Conservation (phyloP, 192 early-diverging fungal species). For the Backusella parvicylindrica region DNA sequence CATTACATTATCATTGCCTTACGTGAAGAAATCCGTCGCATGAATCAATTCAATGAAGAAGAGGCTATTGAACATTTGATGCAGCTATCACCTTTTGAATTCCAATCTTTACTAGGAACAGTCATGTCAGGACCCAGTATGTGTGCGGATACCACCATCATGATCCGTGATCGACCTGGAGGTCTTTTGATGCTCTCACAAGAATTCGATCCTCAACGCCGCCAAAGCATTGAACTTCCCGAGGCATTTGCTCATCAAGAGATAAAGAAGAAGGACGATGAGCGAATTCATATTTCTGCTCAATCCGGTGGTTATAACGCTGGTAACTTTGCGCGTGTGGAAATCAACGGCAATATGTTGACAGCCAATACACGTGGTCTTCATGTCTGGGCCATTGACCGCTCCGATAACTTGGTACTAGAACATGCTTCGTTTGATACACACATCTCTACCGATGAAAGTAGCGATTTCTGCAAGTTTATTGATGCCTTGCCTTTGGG, state of each 20-base stretch:
- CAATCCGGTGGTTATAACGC: conserved; percentile 72
- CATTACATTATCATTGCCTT: conserved; percentile 84
- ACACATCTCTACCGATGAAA: conserved; percentile 56
- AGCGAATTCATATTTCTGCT: conserved; percentile 40
- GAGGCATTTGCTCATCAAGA: neutral
- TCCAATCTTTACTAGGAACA: conserved; percentile 70
- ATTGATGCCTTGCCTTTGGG: conserved; percentile 63
- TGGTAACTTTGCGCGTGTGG: conserved; percentile 72
- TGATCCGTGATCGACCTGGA: conserved; percentile 40
- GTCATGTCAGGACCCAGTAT: conserved; percentile 63
- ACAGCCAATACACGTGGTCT: conserved; percentile 65
- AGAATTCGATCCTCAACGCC: conserved; percentile 11
- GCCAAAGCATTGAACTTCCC: neutral
- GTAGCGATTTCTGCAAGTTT: conserved; percentile 64
- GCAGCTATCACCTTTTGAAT: conserved; percentile 78
- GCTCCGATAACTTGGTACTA: conserved; percentile 60
- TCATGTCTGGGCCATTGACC: conserved; percentile 74
- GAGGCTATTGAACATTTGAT: conserved; percentile 79
- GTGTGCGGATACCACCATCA: conserved; percentile 36
- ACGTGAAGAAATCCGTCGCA: conserved; percentile 77
- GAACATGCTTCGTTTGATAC: conserved; percentile 75
- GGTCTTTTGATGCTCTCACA: conserved; percentile 35
- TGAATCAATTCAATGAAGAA: conserved; percentile 71
- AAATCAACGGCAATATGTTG: conserved; percentile 50
- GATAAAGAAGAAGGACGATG: neutral